Base-by-base conservation (phyloP, 306 rosid genomes). In the Dryas alaskensis region DNA sequence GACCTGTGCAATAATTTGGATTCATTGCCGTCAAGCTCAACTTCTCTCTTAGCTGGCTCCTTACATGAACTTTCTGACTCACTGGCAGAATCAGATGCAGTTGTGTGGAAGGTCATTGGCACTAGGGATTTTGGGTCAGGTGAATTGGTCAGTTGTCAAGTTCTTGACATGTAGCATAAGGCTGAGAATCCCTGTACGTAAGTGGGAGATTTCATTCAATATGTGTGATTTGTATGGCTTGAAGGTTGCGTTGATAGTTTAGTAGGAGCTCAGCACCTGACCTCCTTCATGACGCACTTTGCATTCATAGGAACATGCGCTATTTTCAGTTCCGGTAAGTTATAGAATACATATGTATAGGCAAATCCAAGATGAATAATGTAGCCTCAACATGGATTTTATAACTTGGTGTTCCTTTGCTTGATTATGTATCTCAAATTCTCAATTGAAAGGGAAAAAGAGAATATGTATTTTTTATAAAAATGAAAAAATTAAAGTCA, bases 111-210 rank as follows among this genome's bases (percentile, higher is more conserved):
- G 67, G 81, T 84, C 58, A 82, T 94, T 64, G 91, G 96, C 31
- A 79, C 77, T 9, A 80, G 81, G 67, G 87, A 85, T 73, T 82
- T 91, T 64, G 97, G 91, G 60, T 77, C 87, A 4, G 87, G 80
- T 53, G 98, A 94, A 78, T 80, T 94, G 79, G 92, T 91, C 69
- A 92, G 97, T 73, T 94, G 97, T 77, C 98, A 94, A 85, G 93
- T 90, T 45, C 82, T 94, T 81, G 89, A 87, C 76, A 68, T 89
- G 65, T 94, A 93, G 87, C 59, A 63, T 27, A 50, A 53, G 72
- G 62, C 66, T 53, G 77, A 79, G n/a, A 67, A 31, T 39, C 69
- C 63, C 64, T 65, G 55, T 72, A 22, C 61, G 57, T 58, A 68
- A 9, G 14, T 44, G 54, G 65, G 25, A 45, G 42, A 40, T 47